A percentile compares a stretch with the other conserved stretches of the same genome.
Evolutionary conservation across 805 yeast species (phyloP).

Genomic region (Schizosaccharomyces octosporus): DNA sequence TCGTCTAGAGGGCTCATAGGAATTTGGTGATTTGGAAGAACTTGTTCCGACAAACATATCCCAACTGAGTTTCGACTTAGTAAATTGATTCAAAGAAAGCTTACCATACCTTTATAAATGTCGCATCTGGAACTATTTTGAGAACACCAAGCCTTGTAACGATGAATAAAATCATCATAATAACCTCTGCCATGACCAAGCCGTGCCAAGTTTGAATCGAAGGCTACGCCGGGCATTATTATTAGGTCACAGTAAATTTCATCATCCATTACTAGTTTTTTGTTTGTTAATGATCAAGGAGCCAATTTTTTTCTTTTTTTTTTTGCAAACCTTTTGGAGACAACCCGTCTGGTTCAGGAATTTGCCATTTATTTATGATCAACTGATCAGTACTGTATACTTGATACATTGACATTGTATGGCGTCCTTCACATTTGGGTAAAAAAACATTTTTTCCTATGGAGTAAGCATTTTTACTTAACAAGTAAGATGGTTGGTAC

Average conservation of each 20-base stretch:
- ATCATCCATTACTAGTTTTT: background rate
- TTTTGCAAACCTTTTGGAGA: background rate
- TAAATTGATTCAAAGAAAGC: background rate
- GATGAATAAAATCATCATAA: background rate
- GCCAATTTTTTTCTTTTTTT: background rate
- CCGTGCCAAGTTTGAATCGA: background rate
- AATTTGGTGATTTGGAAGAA: background rate
- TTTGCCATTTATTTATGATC: background rate
- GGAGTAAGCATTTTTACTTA: background rate
- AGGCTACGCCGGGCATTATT: background rate
- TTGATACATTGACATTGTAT: background rate
- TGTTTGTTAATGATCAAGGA: background rate
- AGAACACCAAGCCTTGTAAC: background rate
- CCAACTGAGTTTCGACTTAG: background rate
- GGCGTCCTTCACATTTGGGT: background rate
- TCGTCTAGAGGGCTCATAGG: background rate
- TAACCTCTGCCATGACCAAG: conserved; percentile 2
- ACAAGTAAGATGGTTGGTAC: background rate
- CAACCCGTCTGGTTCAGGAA: background rate
- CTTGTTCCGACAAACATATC: background rate
- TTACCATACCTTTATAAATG: background rate
- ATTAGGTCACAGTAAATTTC: background rate
- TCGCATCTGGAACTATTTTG: background rate
- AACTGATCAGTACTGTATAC: background rate
- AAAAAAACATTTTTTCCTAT: background rate